A percentile compares a stretch with the other conserved stretches of the same genome.
phyloP scores from a whole-genome alignment of 2,329 filamentous ascomycete genomes.

The Camillea tinctor region DNA sequence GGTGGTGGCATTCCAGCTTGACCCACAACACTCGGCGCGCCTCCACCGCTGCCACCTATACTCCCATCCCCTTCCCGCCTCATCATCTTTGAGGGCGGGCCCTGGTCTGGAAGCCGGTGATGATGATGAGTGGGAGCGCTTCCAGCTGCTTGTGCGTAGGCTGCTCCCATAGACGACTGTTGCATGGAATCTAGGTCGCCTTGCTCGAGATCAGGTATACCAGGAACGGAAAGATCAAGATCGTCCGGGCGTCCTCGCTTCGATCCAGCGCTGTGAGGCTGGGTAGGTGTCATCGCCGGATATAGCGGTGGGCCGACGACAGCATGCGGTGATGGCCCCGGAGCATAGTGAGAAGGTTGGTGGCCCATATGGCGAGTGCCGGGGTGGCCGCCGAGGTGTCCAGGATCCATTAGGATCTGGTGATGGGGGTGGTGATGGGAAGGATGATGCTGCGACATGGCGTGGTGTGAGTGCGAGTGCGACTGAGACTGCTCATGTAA shows the following conservation, averaged over 20 bases:
- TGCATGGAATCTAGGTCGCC: constrained; percentile 56
- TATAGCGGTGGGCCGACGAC: constrained; percentile 51
- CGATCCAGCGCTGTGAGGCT: constrained; percentile 34
- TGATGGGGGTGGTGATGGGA: constrained; percentile 52
- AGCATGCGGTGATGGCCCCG: constrained; percentile 43
- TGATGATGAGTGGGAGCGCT: constrained; percentile 70
- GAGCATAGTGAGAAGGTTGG: constrained; percentile 54
- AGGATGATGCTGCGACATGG: constrained; percentile 46
- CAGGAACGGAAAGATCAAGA: constrained; percentile 54
- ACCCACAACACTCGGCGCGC: constrained; percentile 82
- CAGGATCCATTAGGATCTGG: constrained; percentile 56
- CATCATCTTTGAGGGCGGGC: constrained; percentile 66
- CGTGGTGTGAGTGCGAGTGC: constrained; percentile 38
- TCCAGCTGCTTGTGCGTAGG: constrained; percentile 47
- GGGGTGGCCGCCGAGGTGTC: constrained; percentile 52
- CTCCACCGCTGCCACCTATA: constrained; percentile 44
- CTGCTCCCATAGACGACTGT: constrained; percentile 50
- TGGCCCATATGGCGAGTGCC: constrained; percentile 48
- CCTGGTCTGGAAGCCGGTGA: constrained; percentile 73
- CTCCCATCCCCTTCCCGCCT: constrained; percentile 53
- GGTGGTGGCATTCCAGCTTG: constrained; percentile 84
- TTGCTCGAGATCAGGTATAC: constrained; percentile 52
- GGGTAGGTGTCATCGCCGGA: constrained; percentile 45
- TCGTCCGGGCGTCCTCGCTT: constrained; percentile 60
- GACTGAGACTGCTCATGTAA: constrained; percentile 45